Base-by-base conservation (phyloP, 2,329 filamentous ascomycete species). In the Xylaria sp. region DNA sequence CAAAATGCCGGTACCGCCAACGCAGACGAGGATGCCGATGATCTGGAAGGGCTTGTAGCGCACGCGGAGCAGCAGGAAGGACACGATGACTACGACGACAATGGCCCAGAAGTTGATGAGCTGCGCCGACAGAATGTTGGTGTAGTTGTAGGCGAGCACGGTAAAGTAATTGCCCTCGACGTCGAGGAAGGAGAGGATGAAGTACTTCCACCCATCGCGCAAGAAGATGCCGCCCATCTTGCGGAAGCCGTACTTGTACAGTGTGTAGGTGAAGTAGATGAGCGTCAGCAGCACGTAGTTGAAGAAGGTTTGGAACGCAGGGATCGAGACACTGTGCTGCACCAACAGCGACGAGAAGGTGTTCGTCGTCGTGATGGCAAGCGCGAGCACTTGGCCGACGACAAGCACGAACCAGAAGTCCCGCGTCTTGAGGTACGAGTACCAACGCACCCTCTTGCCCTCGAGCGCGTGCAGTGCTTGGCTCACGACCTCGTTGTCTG, bases 81-180 rank as follows among this genome's bases (percentile, higher is more conserved):
- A 97, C 73, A 98, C 83, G 70, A 92, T 78, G 23, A 98, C 94
- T 25, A 99, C 96, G 71, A 95, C 90, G 60, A 97, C 93, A 74
- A 99, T 98, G 75, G 94, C 93, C 95, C 95, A 98, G 84, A 98
- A 98, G 86, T 98, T 98, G 83, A 99, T 94, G 62, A 99, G 88
- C 85, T 98, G 94, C 18, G 94, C 94, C 23, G 92, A 96, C 58
- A 98, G 87, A 75, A 98, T 91, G 77, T 94, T 98, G 64, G 95
- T 97, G 85, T 97, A 90, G 68, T 92, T 88, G 84, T 98, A 99
- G 5, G 95, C 96, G 59, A 98, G 87, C 60, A 99, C 95, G 76
- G 94, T 94, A 79, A 98, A 98, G 85, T 98, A 99, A 83, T 99
- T 99, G 70, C 96, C 96, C 82, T 98, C 89, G 59, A 98, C 95